Evolutionary conservation across 2,329 filamentous ascomycete species (phyloP), one percentile per base, ranked within the genome.

Genomic region (Cephalotrichum gorgonifer): DNA sequence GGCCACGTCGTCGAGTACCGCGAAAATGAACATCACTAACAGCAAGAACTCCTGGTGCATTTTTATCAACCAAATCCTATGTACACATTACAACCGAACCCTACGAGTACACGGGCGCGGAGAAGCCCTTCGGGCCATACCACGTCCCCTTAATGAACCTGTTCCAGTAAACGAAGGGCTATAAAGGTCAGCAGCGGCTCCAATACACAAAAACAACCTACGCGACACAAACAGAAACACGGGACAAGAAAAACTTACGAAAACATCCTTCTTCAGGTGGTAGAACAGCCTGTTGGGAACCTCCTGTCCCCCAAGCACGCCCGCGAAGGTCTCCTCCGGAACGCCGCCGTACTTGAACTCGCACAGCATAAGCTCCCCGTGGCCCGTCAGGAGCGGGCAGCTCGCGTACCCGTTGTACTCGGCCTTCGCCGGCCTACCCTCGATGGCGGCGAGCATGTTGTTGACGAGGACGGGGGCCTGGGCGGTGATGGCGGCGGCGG

Each of bases 341-440:
- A 66, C 63, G 27, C 68, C 69, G 28, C 66, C 69, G 49, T 72
- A 72, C 60, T 69, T 70, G 61, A 72, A 72, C 61, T 72, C 69
- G 54, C 66, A 68, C 47, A 72, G 65, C 63, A 72, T 64, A 33
- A 72, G 64, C 60, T 71, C 67, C 43, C 62, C 61, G 53, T 72
- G 66, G 48, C 66, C 65, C 1, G 69, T 72, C 27, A 70, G 55
- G 35, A 72, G 61, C n/a, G 69, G 69, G 57, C 69, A 72, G 11
- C 65, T 69, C 2, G 69, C 67, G 53, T 72, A 72, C 41, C 69
- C 69, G 46, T 69, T 67, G 52, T 72, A 72, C 6, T 51, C 54
- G 5, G 62, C 60, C 44, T 56, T 55, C 1, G 51, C 55, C 49
- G 62, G 55, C 51, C 62, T 57, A 43, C 66, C 66, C 5, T 62